phyloP scores from a whole-genome alignment of 495 filamentous ascomycete species.

The Penicillium nucicola region DNA sequence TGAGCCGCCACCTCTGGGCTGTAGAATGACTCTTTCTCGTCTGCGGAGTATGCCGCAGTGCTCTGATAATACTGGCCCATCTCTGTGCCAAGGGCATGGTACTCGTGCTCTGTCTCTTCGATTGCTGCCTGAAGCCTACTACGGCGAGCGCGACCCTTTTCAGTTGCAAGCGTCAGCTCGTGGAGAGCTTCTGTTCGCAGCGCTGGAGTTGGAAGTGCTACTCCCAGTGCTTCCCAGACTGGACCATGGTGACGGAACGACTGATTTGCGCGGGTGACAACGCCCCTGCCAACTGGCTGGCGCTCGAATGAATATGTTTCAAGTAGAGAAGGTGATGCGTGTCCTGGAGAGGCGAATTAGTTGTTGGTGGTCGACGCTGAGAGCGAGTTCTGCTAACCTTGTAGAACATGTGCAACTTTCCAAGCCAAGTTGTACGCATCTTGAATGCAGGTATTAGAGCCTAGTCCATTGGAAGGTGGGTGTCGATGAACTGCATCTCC shows the following conservation, averaged over 20 bases:
- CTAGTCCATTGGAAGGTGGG: conserved; percentile 49
- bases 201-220: conserved; percentile 25
- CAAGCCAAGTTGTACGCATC: conserved; percentile 56
- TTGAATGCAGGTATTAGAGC: conserved; percentile 53
- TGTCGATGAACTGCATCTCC: conserved; percentile 54
- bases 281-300: conserved; percentile 45
- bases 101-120: conserved; percentile 42
- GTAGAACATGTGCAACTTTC: conserved; percentile 50
- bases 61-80: conserved; percentile 50
- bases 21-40: conserved; percentile 30
- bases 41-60: conserved; percentile 28
- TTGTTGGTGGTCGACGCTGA: not conserved
- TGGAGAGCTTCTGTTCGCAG: conserved; percentile 26
- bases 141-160: conserved; percentile 32
- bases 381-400: conserved; percentile 23
- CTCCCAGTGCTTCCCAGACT: conserved; percentile 46
- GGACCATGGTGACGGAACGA: conserved; percentile 41
- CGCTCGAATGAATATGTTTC: conserved; percentile 44
- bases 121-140: conserved; percentile 29
- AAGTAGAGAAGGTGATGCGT: conserved; percentile 38
- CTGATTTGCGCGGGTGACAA: conserved; percentile 50
- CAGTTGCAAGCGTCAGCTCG: conserved; percentile 30
- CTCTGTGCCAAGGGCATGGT: conserved; percentile 45
- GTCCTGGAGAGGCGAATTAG: conserved; percentile 16
- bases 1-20: conserved; percentile 27